Percentiles rank a stretch among this genome's conserved stretches.
Evolutionary conservation across 768 basidiomycete species (phyloP).

Genomic region (Hericium rajendrae): DNA sequence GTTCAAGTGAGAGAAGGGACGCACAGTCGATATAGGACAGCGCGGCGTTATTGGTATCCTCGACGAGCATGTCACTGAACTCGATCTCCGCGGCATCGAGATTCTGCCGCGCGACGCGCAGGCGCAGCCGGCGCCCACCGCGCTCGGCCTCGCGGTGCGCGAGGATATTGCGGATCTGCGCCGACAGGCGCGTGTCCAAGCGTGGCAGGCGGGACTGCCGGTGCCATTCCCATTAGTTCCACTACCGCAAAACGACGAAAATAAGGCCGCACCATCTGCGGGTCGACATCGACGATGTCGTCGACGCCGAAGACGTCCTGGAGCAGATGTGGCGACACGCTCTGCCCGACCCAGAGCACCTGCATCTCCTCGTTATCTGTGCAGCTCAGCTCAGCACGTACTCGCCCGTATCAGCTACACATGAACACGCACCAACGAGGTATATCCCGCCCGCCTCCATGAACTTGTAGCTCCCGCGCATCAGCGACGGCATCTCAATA

Average conservation of each 20-base stretch:
- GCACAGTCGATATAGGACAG: constrained; percentile 86
- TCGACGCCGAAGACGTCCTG: constrained; percentile 80
- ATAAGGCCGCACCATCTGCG: constrained; percentile 46
- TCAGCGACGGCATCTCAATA: constrained; percentile 61
- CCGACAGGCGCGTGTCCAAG: constrained; percentile 67
- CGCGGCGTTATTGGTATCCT: constrained; percentile 95
- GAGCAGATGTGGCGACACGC: constrained; percentile 73
- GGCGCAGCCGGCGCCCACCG: constrained; percentile 40
- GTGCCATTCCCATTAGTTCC: too few relatives aligned
- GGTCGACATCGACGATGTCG: constrained; percentile 59
- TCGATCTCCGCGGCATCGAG: constrained; percentile 90
- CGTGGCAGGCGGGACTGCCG: constrained; percentile 68
- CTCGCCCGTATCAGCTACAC: background rate
- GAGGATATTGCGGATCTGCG: constrained; percentile 82
- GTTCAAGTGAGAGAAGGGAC: constrained; percentile 20
- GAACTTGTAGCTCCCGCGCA: constrained; percentile 73
- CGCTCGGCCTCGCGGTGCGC: constrained; percentile 50
- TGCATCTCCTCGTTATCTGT: constrained; percentile 82
- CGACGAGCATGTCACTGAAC: constrained; percentile 93
- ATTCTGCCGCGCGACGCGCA: constrained; percentile 82
- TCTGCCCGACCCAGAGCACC: constrained; percentile 86
- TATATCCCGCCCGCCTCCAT: constrained; percentile 94
- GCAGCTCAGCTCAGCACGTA: background rate
- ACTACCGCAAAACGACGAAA: too few relatives aligned
- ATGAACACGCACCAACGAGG: constrained; percentile 57